phyloP scores from a whole-genome alignment of 2,329 filamentous ascomycete genomes.

The Malbranchea zuffiana region DNA sequence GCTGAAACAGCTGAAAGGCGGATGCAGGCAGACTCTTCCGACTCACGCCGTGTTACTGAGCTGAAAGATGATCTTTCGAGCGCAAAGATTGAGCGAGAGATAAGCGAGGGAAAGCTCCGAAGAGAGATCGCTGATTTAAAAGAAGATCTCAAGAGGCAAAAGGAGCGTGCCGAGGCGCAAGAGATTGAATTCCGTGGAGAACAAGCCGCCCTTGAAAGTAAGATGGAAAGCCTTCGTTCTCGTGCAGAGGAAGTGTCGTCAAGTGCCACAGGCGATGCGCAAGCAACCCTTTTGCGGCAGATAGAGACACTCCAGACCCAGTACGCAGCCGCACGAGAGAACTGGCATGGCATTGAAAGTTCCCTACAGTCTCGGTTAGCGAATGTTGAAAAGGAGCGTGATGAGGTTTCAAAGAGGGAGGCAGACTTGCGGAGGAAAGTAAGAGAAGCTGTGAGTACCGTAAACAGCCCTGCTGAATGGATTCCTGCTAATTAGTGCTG shows the following conservation, averaged over 20 bases:
- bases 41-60: conserved; percentile 46
- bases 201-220: conserved; percentile 65
- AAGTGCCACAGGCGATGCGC: conserved; percentile 66
- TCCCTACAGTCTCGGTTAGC: conserved; percentile 68
- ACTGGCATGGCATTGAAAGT: conserved; percentile 93
- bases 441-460: conserved; percentile 61
- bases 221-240: conserved; percentile 75
- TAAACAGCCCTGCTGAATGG: background rate
- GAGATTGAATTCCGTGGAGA: conserved; percentile 77
- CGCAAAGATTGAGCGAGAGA: conserved; percentile 62
- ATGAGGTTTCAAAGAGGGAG: conserved; percentile 74
- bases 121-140: conserved; percentile 60
- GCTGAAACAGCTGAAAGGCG: conserved; percentile 57
- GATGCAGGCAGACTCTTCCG: conserved; percentile 56
- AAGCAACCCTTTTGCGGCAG: conserved; percentile 82
- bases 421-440: conserved; percentile 81
- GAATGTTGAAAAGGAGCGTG: conserved; percentile 76
- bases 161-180: conserved; percentile 55
- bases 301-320: conserved; percentile 93
- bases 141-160: conserved; percentile 61
- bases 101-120: conserved; percentile 55
- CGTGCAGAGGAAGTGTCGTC: conserved; percentile 84
- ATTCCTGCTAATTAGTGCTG: background rate
- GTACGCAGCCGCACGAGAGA: conserved; percentile 85
- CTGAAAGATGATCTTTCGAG: conserved; percentile 56